Base-by-base conservation (phyloP, 1,284 basidiomycete genomes). In the Bothia castanella region DNA sequence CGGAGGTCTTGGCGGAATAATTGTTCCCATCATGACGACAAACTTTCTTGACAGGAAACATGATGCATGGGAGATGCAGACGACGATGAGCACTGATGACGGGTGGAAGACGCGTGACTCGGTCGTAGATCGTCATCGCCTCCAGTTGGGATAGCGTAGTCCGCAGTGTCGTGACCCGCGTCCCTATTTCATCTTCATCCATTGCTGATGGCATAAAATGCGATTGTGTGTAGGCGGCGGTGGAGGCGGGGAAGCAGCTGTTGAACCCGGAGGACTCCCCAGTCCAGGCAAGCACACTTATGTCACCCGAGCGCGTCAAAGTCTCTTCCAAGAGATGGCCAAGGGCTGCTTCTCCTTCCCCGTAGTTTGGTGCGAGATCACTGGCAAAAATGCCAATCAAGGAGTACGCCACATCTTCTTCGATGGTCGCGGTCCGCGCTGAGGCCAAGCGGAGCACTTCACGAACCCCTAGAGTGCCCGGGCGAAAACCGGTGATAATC, bases 261-360 rank as follows among this genome's bases (percentile, higher is more conserved):
- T 56, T 56, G 37, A 46, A 56, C 17, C 44, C 10, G 10, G 55
- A 58, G 10, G 56, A 39, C 29, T 42, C 47, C 14, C 58, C 58
- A 1, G 40, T 34, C 56, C 58, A 58, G 25, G 52, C 43, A 7
- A 58, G 45, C 4, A 57, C 31, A 3, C 23, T 34, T 16, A 32
- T 25, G 41, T 57, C 57, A 10, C 58, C 45, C 11, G 52, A 45
- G 25, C 43, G 47, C 6, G 52, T 41, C 38, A 56, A 25, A 2
- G 46, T 41, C 12, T 56, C 49, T 23, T 59, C 58, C 29, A 59
- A 25, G 12, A 57, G 49, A 11, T 47, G 56, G 4, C 47, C 54
- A 5, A 57, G 46, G 6, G 56, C 54, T 1, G 29, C 31, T 19
- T 48, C 43, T 21, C 40, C 43, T n/a, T 57, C 57, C 4, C 54